Conservation (phyloP, 495 filamentous ascomycete genomes). For the Aspergillus asperescens region DNA sequence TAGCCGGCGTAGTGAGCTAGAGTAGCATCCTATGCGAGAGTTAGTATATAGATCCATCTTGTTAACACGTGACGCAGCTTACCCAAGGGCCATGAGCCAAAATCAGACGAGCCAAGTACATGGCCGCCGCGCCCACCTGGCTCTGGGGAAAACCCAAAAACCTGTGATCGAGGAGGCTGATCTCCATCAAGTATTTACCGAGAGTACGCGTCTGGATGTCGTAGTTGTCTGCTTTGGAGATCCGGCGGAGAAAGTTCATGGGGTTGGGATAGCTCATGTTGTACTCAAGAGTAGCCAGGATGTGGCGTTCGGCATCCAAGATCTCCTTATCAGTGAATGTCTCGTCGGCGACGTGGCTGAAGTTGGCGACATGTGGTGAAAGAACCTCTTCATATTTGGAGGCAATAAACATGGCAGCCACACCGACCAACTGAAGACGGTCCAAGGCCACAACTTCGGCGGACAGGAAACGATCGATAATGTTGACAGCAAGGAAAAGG, state of each 20-base stretch:
- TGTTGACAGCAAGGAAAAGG: conserved; percentile 92
- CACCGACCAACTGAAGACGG: conserved; percentile 90
- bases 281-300: conserved; percentile 85
- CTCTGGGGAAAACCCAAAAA: conserved; percentile 85
- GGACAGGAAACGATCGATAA: conserved; percentile 95
- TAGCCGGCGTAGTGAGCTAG: conserved; percentile 93
- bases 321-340: conserved; percentile 96
- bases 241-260: conserved; percentile 98
- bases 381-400: conserved; percentile 98
- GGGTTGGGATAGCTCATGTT: conserved; percentile 98
- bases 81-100: conserved; percentile 88
- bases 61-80: conserved; percentile 29
- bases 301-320: conserved; percentile 90
- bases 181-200: conserved; percentile 98
- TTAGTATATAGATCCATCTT: conserved; percentile 19
- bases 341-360: conserved; percentile 93
- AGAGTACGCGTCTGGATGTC: conserved; percentile 95
- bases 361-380: conserved; percentile 93
- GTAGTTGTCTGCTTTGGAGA: conserved; percentile 98
- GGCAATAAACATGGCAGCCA: conserved; percentile 97
- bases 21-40: conserved; percentile 61
- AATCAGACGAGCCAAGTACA: conserved; percentile 90
- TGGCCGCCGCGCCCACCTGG: conserved; percentile 82
- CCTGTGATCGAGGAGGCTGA: conserved; percentile 87
- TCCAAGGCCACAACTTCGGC: conserved; percentile 90